These are phyloP conservation scores for Solanum appendiculatum DNA, from an alignment of 257 asterid species.

Conservation along the genomic window DNA sequence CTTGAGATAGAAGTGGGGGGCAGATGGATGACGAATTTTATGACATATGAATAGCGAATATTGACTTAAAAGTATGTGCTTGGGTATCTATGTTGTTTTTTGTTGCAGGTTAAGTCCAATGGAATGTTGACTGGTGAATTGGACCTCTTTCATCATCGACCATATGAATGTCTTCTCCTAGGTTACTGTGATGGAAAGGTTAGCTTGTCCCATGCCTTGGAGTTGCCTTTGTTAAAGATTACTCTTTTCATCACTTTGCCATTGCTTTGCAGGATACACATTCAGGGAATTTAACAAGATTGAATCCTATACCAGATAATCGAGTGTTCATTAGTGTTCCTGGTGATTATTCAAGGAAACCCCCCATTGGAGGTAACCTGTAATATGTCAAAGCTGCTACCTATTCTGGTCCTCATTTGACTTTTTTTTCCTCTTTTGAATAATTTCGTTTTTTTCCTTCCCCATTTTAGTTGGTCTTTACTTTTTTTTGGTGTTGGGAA, in stretches of 20 bases:
- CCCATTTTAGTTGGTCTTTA: background rate
- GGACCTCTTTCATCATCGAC: constrained; percentile 95
- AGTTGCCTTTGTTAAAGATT: background rate
- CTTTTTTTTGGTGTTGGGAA: background rate
- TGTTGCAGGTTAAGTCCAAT: constrained; percentile 59
- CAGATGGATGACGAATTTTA: background rate
- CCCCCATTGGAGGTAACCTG: constrained; percentile 83
- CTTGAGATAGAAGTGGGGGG: background rate
- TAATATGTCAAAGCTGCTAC: constrained; percentile 1
- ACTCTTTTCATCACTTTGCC: background rate
- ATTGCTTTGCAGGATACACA: constrained; percentile 41
- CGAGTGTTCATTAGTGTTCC: constrained; percentile 77
- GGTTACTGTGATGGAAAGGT: constrained; percentile 53
- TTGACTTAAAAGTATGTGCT: constrained; percentile 56
- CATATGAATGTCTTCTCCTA: constrained; percentile 85
- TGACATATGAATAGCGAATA: constrained; percentile 38
- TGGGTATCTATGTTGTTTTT: background rate
- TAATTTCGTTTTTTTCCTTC: background rate
- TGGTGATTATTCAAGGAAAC: constrained; percentile 93
- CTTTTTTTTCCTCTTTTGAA: background rate
- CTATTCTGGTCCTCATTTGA: background rate
- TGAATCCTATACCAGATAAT: constrained; percentile 36
- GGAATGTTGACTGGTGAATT: constrained; percentile 69
- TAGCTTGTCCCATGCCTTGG: constrained; percentile 5
- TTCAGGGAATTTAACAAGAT: constrained; percentile 14